These are phyloP conservation scores for Acer yangbiense DNA, from an alignment of 345 rosid species.

Conservation along the genomic window DNA sequence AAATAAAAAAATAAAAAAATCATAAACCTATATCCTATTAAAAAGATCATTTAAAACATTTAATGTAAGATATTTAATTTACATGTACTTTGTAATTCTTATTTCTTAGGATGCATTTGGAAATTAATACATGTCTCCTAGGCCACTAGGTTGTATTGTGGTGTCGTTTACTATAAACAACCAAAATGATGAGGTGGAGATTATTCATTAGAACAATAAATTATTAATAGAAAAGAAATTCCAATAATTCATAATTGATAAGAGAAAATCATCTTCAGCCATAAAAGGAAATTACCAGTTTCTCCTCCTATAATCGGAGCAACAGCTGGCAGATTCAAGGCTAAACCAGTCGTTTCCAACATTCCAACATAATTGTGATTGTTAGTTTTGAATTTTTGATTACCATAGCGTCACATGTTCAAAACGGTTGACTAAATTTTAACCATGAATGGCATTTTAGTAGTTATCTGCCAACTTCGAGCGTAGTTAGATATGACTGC, in stretches of 20 bases:
- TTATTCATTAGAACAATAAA: not conserved
- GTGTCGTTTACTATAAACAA: not conserved
- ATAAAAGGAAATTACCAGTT: not conserved
- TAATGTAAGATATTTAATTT: too few relatives aligned
- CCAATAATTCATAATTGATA: too few relatives aligned
- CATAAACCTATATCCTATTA: too few relatives aligned
- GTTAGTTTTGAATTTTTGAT: not conserved
- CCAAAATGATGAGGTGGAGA: not conserved
- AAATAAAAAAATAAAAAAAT: too few relatives aligned
- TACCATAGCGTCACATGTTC: not conserved
- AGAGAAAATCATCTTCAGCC: too few relatives aligned
- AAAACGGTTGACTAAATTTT: not conserved
- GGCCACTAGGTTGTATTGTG: too few relatives aligned
- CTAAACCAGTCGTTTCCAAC: not conserved
- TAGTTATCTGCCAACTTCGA: not conserved
- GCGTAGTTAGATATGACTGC: not conserved
- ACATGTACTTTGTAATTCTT: too few relatives aligned
- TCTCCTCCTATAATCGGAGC: not conserved
- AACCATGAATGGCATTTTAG: slow-evolving; percentile 23
- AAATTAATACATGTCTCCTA: too few relatives aligned
- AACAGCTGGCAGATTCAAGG: not conserved
- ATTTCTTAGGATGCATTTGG: not conserved
- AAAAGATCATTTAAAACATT: too few relatives aligned
- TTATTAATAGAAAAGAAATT: too few relatives aligned
- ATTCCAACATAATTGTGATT: too few relatives aligned